Percentiles rank a stretch among this genome's conserved stretches.
Conservation (phyloP, 2,329 filamentous ascomycete species). For the Exophiala aquamarina region DNA sequence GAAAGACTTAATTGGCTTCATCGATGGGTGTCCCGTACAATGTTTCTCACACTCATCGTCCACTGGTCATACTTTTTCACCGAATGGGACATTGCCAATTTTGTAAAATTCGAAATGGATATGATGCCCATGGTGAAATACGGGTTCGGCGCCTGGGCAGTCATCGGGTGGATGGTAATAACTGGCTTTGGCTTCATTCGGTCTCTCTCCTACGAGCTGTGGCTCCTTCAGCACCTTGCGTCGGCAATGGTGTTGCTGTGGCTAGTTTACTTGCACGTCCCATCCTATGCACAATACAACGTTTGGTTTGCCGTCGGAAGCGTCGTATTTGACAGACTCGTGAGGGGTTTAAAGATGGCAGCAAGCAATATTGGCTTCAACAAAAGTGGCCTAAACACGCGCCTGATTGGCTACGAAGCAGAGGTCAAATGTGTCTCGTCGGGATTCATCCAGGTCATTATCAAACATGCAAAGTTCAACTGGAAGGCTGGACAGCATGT, state of each 20-base stretch:
- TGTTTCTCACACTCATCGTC: conserved; percentile 55
- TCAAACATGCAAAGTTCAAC: conserved; percentile 34
- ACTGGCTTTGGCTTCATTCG: conserved; percentile 52
- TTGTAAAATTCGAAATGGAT: conserved; percentile 49
- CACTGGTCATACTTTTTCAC: conserved; percentile 57
- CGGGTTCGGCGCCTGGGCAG: conserved; percentile 54
- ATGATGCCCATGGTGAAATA: conserved; percentile 50
- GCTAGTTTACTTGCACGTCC: conserved; percentile 35
- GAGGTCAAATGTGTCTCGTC: conserved; percentile 13
- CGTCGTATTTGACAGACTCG: conserved; percentile 20
- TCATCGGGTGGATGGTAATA: conserved; percentile 53
- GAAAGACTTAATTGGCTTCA: conserved; percentile 55
- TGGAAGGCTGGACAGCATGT: conserved; percentile 65
- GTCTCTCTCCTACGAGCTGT: conserved; percentile 53
- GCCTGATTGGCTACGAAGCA: conserved; percentile 13
- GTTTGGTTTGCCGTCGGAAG: conserved; percentile 24
- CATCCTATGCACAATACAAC: conserved; percentile 23
- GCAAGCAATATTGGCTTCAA: no score
- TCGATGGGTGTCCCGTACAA: conserved; percentile 50
- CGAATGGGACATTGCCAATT: conserved; percentile 53
- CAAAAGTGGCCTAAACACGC: no score
- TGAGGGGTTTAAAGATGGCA: conserved; percentile 15
- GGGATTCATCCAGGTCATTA: conserved; percentile 13
- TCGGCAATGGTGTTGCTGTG: conserved; percentile 51
- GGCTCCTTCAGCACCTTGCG: conserved; percentile 54